Base-by-base conservation (phyloP, 2,329 filamentous ascomycete species). In the Aspergillus neoniger region DNA sequence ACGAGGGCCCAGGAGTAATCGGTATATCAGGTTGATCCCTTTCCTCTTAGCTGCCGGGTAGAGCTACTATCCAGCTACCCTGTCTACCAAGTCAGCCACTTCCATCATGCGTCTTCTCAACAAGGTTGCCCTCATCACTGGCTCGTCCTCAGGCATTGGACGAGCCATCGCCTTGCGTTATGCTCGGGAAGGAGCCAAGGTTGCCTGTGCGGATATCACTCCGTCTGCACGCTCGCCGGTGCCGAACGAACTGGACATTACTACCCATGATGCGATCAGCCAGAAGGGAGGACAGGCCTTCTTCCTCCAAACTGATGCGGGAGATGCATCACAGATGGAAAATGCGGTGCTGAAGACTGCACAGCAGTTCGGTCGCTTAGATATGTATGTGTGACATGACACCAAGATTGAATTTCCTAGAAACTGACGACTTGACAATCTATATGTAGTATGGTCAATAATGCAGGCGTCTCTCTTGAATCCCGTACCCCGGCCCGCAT, bases 401-500 rank as follows among this genome's bases (percentile, higher is more conserved):
- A 2, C 25, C 23, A 25, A 72, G 4, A 7, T 30, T 6, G 2
- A 1, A 8, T 28, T 2, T 28, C 25, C 8, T 28, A 7, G 6
- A 28, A 8, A 1, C 7, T 28, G 25, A 28, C 7, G 25, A 28
- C 25, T 28, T 28, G 44, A 30, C 23, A 8, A 7, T 5, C 1
- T 21, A 49, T 49, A 4, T n/a, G 36, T 66, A 81, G 79, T 1
- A 68, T 83, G 52, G 78, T 81, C 47, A 82, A 82, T 57, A 82
- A 82, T 63, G 81, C 84, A 0, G 85, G 85, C 0, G 78, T 86
- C 1, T 75, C 72, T 0, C 48, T 77, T 4, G 81, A 80, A 60
- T 69, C 71, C 5, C 69, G 58, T 2, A 61, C 55, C 1, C 71
- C 73, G 0, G 64, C 65, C 1, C 73, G 75, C 0, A 71, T 86